Base-by-base conservation (phyloP, 176 grass and related monocot genomes). In the Musa beccarii region DNA sequence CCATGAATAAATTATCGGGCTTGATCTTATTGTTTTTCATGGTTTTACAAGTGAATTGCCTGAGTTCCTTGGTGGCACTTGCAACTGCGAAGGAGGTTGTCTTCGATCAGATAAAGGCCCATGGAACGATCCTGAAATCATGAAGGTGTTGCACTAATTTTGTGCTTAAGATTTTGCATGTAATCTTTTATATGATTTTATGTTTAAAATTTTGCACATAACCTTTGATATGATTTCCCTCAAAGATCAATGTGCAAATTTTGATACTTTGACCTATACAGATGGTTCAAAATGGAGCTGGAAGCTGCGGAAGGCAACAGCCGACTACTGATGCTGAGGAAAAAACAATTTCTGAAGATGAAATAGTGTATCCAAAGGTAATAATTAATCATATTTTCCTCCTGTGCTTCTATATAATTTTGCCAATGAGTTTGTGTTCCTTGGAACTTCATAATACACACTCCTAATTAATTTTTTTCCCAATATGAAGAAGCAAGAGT, bases 41-140 rank as follows among this genome's bases (percentile, higher is more conserved):
- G 12, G 54, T 1, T 77, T 59, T n/a, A 57, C 55, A 75, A 98
- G 95, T 76, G 88, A 98, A 83, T 83, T 98, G 62, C 95, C 95
- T 49, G 86, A 93, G 74, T 89, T 98, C 87, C 89, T 98, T 50
- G 95, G 95, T 71, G 95, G 95, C 74, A 85, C 90, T 19, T 98
- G 90, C 82, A 81, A 78, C 29, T 98, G 95, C 23, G 78, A 98
- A 86, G 88, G 90, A 66, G 95, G 95, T 51, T 98, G 95, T 73
- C 83, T 85, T 81, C 89, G 84, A 70, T 89, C 95, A 25, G 95
- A 98, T 78, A 98, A 98, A 75, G 95, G 95, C 68, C 95, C 95
- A 64, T 98, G 95, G 95, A 98, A 98, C 71, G 86, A 94, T 75
- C 72, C 84, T 24, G 90, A 98, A 86, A 74, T 91, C 64, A 73